These are phyloP conservation scores for Omphalotus olearius DNA, from an alignment of 1,284 basidiomycete species.

Conservation along the genomic window DNA sequence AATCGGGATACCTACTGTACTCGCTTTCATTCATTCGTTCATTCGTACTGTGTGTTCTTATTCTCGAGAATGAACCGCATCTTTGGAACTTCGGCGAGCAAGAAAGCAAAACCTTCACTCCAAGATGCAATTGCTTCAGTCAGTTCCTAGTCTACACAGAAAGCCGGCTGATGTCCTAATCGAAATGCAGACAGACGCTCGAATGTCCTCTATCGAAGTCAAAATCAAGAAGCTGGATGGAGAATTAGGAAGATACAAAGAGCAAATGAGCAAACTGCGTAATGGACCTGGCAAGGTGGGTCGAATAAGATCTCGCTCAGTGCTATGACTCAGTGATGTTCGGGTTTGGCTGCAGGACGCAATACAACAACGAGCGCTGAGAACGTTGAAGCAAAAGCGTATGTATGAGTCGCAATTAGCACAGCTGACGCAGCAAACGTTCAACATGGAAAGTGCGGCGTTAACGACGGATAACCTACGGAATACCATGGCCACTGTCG, in stretches of 20 bases:
- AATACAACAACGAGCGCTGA: constrained; percentile 92
- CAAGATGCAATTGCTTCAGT: constrained; percentile 91
- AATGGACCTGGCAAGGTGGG: constrained; percentile 94
- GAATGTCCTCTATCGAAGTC: constrained; percentile 90
- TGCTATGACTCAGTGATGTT: not conserved
- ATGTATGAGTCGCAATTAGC: constrained; percentile 94
- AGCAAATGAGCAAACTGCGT: constrained; percentile 93
- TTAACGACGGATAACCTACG: constrained; percentile 96
- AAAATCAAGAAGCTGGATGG: constrained; percentile 97
- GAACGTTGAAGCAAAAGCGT: constrained; percentile 92
- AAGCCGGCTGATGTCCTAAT: constrained; percentile 13
- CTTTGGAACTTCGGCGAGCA: constrained; percentile 72
- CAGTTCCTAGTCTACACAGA: constrained; percentile 26
- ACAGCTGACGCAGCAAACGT: constrained; percentile 92
- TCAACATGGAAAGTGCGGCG: constrained; percentile 98
- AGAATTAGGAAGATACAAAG: constrained; percentile 90
- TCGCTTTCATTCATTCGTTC: no score
- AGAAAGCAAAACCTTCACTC: constrained; percentile 86
- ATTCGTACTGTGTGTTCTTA: not conserved
- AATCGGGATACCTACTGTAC: no score
- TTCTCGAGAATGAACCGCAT: constrained; percentile 66
- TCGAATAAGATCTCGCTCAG: not conserved
- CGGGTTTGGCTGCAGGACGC: constrained; percentile 54
- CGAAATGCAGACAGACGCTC: constrained; percentile 72
- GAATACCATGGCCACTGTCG: constrained; percentile 99